phyloP scores from a whole-genome alignment of 2,329 filamentous ascomycete species.

The Colletotrichum sp. region DNA sequence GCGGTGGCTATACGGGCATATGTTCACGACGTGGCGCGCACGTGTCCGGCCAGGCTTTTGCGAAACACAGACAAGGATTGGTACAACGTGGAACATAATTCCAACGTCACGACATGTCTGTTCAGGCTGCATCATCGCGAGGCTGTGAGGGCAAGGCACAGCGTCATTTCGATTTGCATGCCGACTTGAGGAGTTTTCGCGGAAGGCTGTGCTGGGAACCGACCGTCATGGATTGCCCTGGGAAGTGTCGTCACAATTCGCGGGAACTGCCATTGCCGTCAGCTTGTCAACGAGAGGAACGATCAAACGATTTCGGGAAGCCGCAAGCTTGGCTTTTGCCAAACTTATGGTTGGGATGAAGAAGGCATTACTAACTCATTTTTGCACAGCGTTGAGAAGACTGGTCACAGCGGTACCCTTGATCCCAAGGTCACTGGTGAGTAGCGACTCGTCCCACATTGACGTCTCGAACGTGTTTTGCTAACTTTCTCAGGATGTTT shows the following conservation, averaged over 20 bases:
- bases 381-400: slow-evolving; percentile 79
- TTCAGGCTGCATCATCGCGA: not conserved
- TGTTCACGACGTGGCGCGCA: not conserved
- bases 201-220: not conserved
- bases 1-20: not conserved
- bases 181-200: not conserved
- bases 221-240: not conserved
- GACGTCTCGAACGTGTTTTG: slow-evolving; percentile 71
- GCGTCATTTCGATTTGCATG: not conserved
- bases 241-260: not conserved
- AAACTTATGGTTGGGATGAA: not conserved
- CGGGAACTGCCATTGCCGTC: slow-evolving; percentile 1
- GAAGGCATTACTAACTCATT: not conserved
- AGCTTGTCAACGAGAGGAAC: not conserved
- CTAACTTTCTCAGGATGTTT: slow-evolving; percentile 20
- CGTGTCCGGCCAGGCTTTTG: not conserved
- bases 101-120: not conserved
- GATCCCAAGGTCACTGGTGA: slow-evolving; percentile 94
- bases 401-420: slow-evolving; percentile 96
- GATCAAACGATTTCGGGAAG: not conserved
- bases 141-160: not conserved
- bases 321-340: not conserved
- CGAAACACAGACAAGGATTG: not conserved
- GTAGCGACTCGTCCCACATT: slow-evolving; percentile 59
- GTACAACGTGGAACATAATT: not conserved